These are phyloP conservation scores for Phaseolus lunatus DNA, from an alignment of 306 rosid genomes.

Conservation along the genomic window DNA sequence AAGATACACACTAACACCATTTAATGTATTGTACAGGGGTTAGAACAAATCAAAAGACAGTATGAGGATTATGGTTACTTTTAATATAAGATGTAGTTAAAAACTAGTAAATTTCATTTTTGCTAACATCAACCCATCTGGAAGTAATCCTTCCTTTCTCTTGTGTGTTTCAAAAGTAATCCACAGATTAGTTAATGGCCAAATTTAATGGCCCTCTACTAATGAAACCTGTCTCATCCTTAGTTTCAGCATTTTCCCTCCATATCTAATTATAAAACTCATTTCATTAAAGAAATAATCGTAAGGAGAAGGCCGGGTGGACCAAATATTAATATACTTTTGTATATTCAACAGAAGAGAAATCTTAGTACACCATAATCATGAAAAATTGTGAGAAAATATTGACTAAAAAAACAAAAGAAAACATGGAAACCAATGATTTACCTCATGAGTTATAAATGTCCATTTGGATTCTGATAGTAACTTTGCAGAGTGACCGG, in stretches of 20 bases:
- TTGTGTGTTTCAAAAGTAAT: neutral
- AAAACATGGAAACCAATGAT: constrained; percentile 6
- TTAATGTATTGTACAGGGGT: neutral
- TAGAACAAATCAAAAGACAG: neutral
- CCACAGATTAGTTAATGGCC: neutral
- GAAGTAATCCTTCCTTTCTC: neutral
- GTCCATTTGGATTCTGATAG: constrained; percentile 84
- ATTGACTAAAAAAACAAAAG: neutral
- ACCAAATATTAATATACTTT: neutral
- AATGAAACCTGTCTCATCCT: neutral
- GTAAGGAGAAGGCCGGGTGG: neutral
- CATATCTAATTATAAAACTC: constrained; percentile 6
- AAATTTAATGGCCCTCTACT: neutral
- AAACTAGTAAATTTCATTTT: neutral
- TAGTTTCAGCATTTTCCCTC: neutral
- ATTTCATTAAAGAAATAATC: neutral
- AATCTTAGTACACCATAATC: neutral
- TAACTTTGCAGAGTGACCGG: constrained; percentile 62
- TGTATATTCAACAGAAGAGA: neutral
- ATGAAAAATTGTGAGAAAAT: neutral
- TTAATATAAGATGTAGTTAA: neutral
- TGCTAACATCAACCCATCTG: neutral
- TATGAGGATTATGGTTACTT: neutral
- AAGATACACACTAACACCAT: constrained; percentile 28
- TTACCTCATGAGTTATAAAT: constrained; percentile 83